These are phyloP conservation scores for Scleromitrula shiraiana DNA, from an alignment of 2,329 filamentous ascomycete genomes.

Conservation along the genomic window DNA sequence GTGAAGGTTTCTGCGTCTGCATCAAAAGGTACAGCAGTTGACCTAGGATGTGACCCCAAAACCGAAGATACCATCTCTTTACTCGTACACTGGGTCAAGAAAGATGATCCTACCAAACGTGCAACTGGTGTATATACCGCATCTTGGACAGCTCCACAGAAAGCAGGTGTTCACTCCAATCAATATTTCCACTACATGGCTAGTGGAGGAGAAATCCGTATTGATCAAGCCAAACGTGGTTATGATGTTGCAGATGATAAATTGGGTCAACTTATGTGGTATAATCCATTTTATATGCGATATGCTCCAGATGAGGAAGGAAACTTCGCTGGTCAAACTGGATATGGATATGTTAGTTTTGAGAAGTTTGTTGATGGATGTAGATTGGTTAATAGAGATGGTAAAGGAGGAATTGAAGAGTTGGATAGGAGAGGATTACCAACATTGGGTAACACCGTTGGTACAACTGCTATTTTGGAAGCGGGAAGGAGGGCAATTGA, in stretches of 20 bases:
- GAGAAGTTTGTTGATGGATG: slow-evolving; percentile 94
- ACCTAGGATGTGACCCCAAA: slow-evolving; percentile 66
- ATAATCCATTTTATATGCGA: slow-evolving; percentile 93
- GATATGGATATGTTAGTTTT: slow-evolving; percentile 89
- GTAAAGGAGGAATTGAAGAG: slow-evolving; percentile 61
- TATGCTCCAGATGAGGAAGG: slow-evolving; percentile 92
- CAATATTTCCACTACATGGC: slow-evolving; percentile 97
- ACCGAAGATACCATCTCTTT: slow-evolving; percentile 94
- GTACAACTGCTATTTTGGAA: slow-evolving; percentile 85
- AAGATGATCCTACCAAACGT: slow-evolving; percentile 56
- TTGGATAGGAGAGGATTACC: slow-evolving; percentile 75
- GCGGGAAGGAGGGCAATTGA: slow-evolving; percentile 80
- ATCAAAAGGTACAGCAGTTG: slow-evolving; percentile 69
- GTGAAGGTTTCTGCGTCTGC: slow-evolving; percentile 71
- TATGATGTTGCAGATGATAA: slow-evolving; percentile 90
- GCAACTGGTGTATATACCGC: slow-evolving; percentile 89
- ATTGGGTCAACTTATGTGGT: slow-evolving; percentile 65
- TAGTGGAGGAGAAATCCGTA: slow-evolving; percentile 71
- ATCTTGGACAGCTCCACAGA: slow-evolving; percentile 89
- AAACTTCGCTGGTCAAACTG: slow-evolving; percentile 84
- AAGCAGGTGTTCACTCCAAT: slow-evolving; percentile 90
- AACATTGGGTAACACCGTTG: slow-evolving; percentile 81
- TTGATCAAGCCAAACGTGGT: slow-evolving; percentile 89
- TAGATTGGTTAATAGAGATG: slow-evolving; percentile 67
- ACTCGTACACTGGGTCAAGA: slow-evolving; percentile 80